Conservation (phyloP, 1,139 yeast genomes). For the Diutina pseudorugosa region DNA sequence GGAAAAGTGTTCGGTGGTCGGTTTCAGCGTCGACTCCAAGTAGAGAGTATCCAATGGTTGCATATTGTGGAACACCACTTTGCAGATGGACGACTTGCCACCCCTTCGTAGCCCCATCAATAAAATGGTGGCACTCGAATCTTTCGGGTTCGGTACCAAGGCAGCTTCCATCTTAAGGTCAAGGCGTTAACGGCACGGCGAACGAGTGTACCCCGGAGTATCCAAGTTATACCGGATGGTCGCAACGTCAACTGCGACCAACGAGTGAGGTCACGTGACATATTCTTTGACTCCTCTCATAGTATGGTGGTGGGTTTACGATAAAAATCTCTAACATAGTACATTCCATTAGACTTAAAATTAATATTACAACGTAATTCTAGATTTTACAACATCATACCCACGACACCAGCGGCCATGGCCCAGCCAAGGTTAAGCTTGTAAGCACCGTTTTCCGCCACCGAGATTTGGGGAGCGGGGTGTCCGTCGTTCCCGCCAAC, state of each 20-base stretch:
- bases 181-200: not conserved
- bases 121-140: slow-evolving; percentile 50
- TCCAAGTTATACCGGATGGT: not conserved
- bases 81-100: slow-evolving; percentile 87
- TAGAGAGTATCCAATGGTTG: slow-evolving; percentile 90
- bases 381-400: not conserved
- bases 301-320: too few species aligned
- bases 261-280: not conserved
- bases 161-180: not conserved
- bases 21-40: slow-evolving; percentile 81
- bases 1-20: slow-evolving; percentile 65
- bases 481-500: not conserved
- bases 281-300: too few species aligned
- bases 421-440: not conserved
- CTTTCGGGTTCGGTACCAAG: not conserved
- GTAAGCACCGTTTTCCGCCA: not conserved
- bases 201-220: not conserved
- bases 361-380: not conserved
- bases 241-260: not conserved
- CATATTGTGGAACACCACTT: slow-evolving; percentile 93
- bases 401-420: not conserved
- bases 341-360: not conserved
- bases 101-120: slow-evolving; percentile 75
- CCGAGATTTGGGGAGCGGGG: not conserved
- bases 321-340: too few species aligned